These are phyloP conservation scores for Phoma sp. DNA, from an alignment of 2,329 filamentous ascomycete genomes.

Conservation along the genomic window DNA sequence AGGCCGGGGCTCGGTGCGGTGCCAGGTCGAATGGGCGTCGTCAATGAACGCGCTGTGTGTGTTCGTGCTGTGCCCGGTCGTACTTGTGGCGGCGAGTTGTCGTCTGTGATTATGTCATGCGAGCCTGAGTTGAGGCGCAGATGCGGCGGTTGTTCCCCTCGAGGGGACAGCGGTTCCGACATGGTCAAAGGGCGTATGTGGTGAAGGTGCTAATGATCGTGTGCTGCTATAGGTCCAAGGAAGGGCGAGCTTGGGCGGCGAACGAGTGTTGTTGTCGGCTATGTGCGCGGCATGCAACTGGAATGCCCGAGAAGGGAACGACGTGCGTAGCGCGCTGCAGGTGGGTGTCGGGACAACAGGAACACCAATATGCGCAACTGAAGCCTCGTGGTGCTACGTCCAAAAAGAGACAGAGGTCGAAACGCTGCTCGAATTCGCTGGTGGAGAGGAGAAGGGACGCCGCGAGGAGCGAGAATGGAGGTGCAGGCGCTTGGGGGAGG, in stretches of 20 bases:
- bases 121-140: constrained; percentile 70
- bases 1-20: constrained; percentile 42
- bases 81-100: constrained; percentile 35
- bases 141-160: constrained; percentile 59
- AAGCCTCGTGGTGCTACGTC: constrained; percentile 9
- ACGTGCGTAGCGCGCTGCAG: constrained; percentile 20
- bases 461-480: constrained; percentile 15
- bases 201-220: constrained; percentile 9
- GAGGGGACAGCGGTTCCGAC: constrained; percentile 40
- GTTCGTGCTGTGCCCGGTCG: constrained; percentile 51
- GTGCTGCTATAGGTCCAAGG: constrained; percentile 27
- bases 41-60: constrained; percentile 55
- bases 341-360: constrained; percentile 40
- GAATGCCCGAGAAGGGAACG: constrained; percentile 35
- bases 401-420: constrained; percentile 12
- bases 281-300: constrained; percentile 37
- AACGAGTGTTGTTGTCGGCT: constrained; percentile 17
- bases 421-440: constrained; percentile 35
- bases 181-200: constrained; percentile 28
- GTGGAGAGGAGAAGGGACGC: constrained; percentile 28
- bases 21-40: constrained; percentile 47
- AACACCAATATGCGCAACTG: constrained; percentile 22
- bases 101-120: constrained; percentile 57
- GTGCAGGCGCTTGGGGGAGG: constrained; percentile 14
- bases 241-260: constrained; percentile 9